Percentiles rank a stretch among this genome's conserved stretches.
These are phyloP conservation scores for Aspergillus unguis DNA, from an alignment of 2,329 filamentous ascomycete species.

Conservation along the genomic window DNA sequence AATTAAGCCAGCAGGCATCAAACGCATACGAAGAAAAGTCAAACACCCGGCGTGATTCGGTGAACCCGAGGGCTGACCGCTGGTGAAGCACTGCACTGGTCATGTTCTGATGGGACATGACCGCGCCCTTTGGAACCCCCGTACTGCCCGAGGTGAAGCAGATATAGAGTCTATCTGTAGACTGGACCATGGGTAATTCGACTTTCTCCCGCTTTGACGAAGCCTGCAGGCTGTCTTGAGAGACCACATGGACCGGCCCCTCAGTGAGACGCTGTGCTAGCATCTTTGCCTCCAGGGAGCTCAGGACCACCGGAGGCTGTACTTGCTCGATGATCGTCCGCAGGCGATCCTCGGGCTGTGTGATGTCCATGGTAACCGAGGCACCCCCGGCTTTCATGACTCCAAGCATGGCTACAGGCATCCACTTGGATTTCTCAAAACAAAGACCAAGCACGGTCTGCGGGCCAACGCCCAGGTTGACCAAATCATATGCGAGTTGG, in stretches of 20 bases:
- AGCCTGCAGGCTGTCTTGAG: no score
- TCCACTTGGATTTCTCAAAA: background rate
- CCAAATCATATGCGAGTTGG: background rate
- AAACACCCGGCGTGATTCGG: background rate
- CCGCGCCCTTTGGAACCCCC: background rate
- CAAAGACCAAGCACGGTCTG: background rate
- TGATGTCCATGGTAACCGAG: background rate
- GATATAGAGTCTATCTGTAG: no score
- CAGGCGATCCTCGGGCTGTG: background rate
- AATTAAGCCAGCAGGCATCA: background rate
- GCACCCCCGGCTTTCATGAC: background rate
- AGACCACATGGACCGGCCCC: no score
- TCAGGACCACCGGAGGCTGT: no score
- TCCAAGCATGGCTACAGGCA: background rate
- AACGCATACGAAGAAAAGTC: background rate
- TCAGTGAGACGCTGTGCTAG: no score
- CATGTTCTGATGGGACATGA: background rate
- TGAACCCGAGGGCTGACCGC: background rate
- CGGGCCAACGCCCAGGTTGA: background rate
- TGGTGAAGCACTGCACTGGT: background rate
- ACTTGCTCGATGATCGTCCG: background rate
- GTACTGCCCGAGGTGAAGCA: background rate
- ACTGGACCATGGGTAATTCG: no score
- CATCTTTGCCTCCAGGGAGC: no score
- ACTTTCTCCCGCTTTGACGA: no score